phyloP scores from a whole-genome alignment of 352 stramenopile species.

The Pythium sukuiense region DNA sequence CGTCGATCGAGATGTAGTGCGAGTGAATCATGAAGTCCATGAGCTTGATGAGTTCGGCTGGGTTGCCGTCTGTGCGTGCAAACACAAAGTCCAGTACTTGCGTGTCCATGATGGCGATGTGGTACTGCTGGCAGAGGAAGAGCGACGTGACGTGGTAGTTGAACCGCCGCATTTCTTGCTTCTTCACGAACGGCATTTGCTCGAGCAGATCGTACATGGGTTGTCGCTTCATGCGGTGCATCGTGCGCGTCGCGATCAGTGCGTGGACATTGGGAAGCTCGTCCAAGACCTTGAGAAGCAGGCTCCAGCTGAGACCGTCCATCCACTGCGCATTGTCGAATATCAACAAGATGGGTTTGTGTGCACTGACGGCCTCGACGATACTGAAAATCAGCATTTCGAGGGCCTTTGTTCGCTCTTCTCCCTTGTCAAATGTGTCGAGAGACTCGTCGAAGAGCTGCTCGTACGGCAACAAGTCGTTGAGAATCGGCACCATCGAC shows the following conservation, averaged over 20 bases:
- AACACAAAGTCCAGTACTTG: constrained; percentile 77
- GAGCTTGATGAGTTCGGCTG: constrained; percentile 61
- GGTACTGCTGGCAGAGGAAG: constrained; percentile 74
- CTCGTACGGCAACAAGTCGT: constrained; percentile 52
- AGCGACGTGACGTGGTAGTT: constrained; percentile 67
- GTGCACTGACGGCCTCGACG: constrained; percentile 45
- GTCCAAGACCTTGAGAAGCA: constrained; percentile 58
- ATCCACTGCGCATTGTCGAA: constrained; percentile 84
- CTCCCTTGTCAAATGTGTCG: constrained; percentile 32
- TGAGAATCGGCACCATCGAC: constrained; percentile 45
- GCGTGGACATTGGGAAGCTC: constrained; percentile 60
- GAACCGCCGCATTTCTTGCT: constrained; percentile 58
- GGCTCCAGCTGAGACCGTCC: constrained; percentile 56
- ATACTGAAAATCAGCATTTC: constrained; percentile 58
- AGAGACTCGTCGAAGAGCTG: constrained; percentile 28
- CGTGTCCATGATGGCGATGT: constrained; percentile 83
- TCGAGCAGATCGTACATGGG: constrained; percentile 46
- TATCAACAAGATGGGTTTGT: constrained; percentile 62
- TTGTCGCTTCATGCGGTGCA: constrained; percentile 37
- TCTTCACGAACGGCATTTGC: constrained; percentile 35
- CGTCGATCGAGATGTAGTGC: constrained; percentile 63
- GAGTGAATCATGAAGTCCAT: constrained; percentile 69
- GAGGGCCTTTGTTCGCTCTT: constrained; percentile 50
- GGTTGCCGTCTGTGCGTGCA: constrained; percentile 63
- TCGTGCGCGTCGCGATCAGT: constrained; percentile 47